Evolutionary conservation across 345 rosid genomes (phyloP).

Genomic region (Gossypium rotundifolium): DNA sequence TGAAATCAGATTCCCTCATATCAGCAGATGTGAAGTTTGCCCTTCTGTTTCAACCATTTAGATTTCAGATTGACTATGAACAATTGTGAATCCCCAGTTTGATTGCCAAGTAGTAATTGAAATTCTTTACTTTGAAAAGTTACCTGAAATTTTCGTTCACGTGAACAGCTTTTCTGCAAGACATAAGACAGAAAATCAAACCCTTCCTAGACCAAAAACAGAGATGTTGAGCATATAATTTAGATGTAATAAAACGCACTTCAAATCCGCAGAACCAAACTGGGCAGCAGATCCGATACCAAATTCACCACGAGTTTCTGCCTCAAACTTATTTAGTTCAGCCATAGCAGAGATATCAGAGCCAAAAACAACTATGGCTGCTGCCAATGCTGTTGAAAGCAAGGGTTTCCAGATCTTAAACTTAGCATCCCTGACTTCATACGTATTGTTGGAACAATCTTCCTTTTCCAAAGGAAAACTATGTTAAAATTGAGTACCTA

Average conservation of each 20-base stretch:
- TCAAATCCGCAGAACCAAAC: constrained; percentile 84
- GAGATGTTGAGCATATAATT: neutral
- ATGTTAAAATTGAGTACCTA: neutral
- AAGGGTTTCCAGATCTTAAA: constrained; percentile 44
- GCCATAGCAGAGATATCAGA: constrained; percentile 56
- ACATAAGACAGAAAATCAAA: constrained; percentile 10
- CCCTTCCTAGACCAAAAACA: neutral
- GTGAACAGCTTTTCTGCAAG: constrained; percentile 7
- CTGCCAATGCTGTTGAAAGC: constrained; percentile 62
- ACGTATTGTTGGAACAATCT: constrained; percentile 29
- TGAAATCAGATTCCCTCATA: constrained; percentile 93
- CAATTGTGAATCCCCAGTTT: neutral
- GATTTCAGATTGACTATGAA: constrained; percentile 19
- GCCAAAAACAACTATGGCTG: constrained; percentile 48
- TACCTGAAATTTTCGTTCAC: constrained; percentile 10
- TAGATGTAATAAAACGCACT: constrained; percentile 21
- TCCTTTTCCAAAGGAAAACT: constrained; percentile 35
- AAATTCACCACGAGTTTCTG: constrained; percentile 77
- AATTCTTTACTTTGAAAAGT: neutral
- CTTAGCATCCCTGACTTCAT: constrained; percentile 19
- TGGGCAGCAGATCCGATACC: constrained; percentile 94
- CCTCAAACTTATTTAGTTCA: constrained; percentile 84
- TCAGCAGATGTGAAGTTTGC: constrained; percentile 96
- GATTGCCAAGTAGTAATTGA: neutral
- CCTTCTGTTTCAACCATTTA: constrained; percentile 54